phyloP scores from a whole-genome alignment of 2,329 filamentous ascomycete genomes.

The Aspergillus aculeatinus region DNA sequence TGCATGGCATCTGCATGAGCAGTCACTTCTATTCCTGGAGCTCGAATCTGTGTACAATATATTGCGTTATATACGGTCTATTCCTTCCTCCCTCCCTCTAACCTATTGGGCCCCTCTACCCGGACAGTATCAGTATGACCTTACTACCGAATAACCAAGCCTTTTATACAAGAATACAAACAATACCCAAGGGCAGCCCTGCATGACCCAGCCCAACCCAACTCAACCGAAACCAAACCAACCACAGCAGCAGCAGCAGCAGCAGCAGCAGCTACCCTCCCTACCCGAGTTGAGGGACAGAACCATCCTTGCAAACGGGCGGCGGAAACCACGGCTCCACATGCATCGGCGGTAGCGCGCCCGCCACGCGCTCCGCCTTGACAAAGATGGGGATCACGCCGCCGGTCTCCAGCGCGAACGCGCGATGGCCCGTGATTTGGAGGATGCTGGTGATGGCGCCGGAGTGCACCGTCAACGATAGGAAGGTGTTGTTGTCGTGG shows the following conservation, averaged over 20 bases:
- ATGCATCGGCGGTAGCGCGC: conserved; percentile 17
- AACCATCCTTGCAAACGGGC: conserved; percentile 22
- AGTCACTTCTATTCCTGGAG: neutral
- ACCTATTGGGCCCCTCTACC: neutral
- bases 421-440: conserved; percentile 45
- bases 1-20: neutral
- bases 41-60: conserved; percentile 14
- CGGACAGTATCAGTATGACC: neutral
- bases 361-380: conserved; percentile 37
- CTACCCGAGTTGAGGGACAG: neutral
- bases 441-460: conserved; percentile 58
- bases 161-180: too few relatives aligned
- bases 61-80: neutral
- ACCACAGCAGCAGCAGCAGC: too few relatives aligned
- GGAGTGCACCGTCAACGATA: conserved; percentile 60
- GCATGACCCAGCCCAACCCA: neutral
- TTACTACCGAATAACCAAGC: too few relatives aligned
- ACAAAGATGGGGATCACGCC: conserved; percentile 54
- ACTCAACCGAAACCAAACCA: too few relatives aligned
- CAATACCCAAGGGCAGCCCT: too few relatives aligned
- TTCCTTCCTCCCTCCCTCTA: neutral
- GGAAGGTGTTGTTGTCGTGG: conserved; percentile 47
- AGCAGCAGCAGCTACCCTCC: too few relatives aligned
- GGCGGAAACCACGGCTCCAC: conserved; percentile 27
- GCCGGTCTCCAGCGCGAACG: conserved; percentile 51